Evolutionary conservation across 116 monocot genomes (phyloP), one percentile per base, ranked within the genome.

Genomic region (Thalassia testudinum): DNA sequence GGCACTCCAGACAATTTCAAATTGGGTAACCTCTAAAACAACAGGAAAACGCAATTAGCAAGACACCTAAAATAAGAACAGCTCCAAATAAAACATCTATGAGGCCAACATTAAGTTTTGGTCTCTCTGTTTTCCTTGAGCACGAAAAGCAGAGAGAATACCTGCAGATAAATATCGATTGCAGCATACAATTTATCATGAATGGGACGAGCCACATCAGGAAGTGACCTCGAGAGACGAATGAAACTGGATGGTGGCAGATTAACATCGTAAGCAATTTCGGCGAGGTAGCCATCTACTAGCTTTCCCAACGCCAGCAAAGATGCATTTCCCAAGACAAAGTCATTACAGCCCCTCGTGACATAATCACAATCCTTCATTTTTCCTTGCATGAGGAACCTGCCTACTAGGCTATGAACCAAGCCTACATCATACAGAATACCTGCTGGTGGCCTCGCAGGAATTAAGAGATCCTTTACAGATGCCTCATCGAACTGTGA

Each of bases 111-210:
- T 37, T 19, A 1, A 40, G 10, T 34, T 5, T 10, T 10, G 30
- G 30, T 10, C 3, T 40, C 20, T 52, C 6, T 34, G 30, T 34
- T 34, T 5, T 34, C 30, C 3, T 10, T 5, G 30, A 34, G 30
- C 3, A 34, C 10, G 3, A 34, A 7, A 52, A 26, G 12, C 24
- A 52, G 48, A 42, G 37, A 18, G 24, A 28, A 13, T 71, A 83
- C 89, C 83, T 83, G 80, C n/a, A 89, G 58, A 53, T 74, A 89
- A 21, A 65, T 51, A 56, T 83, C 83, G 5, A 89, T 70, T 14
- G 83, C 89, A 42, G 54, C 68, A 59, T 89, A 89, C 19, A 89
- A 63, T 6, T 62, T 72, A 59, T 89, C 80, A 28, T 83, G 76
- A 15, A 61, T 55, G 24, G 76, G 72, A 58, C 80, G 73, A 10